Percentiles rank a stretch among this genome's conserved stretches.
These are phyloP conservation scores for Stereum hirsutum DNA, from an alignment of 1,284 basidiomycete species.

Conservation along the genomic window DNA sequence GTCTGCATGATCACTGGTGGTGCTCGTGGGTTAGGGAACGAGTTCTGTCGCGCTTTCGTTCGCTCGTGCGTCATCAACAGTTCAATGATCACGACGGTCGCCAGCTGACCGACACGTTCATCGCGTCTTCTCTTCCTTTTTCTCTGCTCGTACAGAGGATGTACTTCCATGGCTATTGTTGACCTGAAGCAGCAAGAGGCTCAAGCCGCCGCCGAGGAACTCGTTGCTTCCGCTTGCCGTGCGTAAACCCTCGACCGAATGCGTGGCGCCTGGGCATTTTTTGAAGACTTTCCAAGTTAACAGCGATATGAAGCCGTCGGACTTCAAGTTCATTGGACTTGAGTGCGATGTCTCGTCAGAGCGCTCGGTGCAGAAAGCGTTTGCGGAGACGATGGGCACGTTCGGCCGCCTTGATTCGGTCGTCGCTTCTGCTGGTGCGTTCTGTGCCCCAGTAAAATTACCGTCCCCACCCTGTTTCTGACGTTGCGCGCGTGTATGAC, in stretches of 20 bases:
- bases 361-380: conserved; percentile 66
- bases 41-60: conserved; percentile 85
- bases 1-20: conserved; percentile 94
- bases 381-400: conserved; percentile 51
- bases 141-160: conserved; percentile 54
- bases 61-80: conserved; percentile 54
- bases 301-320: conserved; percentile 47
- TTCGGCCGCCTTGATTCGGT: conserved; percentile 84
- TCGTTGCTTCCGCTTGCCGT: conserved; percentile 49
- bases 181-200: conserved; percentile 78
- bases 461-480: conserved; percentile 4
- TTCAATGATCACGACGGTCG: neutral
- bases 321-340: conserved; percentile 68
- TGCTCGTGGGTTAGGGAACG: conserved; percentile 81
- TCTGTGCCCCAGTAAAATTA: neutral
- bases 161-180: conserved; percentile 74
- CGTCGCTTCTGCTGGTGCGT: conserved; percentile 81
- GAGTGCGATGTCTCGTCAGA: conserved; percentile 90
- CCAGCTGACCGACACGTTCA: neutral
- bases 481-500: no score
- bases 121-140: conserved; percentile 4
- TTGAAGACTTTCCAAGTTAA: conserved; percentile 42
- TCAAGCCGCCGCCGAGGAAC: conserved; percentile 64
- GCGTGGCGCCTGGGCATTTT: conserved; percentile 9
- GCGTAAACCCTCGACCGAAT: conserved; percentile 14